Percentiles rank a stretch among this genome's conserved stretches.
Evolutionary conservation across 139 green algal genomes (phyloP).

Genomic region (Chlorella sp.): DNA sequence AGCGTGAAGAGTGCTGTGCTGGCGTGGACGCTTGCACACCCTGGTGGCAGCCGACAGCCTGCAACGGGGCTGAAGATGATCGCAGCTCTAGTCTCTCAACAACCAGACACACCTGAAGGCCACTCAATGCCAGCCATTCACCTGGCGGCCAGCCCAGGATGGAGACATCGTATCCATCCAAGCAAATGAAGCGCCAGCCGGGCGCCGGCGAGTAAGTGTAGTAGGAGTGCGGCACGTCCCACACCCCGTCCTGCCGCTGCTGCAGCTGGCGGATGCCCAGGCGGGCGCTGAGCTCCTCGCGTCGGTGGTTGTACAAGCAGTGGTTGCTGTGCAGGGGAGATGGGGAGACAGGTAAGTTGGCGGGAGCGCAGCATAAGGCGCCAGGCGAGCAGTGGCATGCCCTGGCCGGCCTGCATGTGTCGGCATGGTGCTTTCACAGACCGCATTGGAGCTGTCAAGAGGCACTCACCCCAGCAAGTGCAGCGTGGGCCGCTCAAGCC

Average conservation of each 20-base stretch:
- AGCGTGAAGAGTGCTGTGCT: no score
- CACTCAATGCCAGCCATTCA: neutral
- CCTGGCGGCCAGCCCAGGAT: conserved; percentile 59
- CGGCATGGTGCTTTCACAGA: no score
- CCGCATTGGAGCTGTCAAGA: no score
- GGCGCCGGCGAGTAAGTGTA: conserved; percentile 71
- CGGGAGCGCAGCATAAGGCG: no score
- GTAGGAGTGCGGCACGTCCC: conserved; percentile 50
- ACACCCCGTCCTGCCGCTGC: neutral
- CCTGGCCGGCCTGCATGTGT: no score
- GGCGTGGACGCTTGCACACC: no score
- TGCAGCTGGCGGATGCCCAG: conserved; percentile 28
- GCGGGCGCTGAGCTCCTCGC: conserved; percentile 45
- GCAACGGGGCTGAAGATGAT: no score
- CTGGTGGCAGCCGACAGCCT: no score
- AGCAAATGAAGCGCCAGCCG: conserved; percentile 72
- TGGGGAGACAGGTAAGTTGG: no score
- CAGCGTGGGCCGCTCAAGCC: conserved; percentile 48
- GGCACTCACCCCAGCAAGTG: conserved; percentile 63
- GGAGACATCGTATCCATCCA: conserved; percentile 85
- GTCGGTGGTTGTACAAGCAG: conserved; percentile 81
- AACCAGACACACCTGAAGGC: no score
- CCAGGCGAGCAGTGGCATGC: no score
- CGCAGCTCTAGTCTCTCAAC: no score
- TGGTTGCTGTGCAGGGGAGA: conserved; percentile 60